These are phyloP conservation scores for Tulasnella sp. DNA, from an alignment of 768 basidiomycete species.

Conservation along the genomic window DNA sequence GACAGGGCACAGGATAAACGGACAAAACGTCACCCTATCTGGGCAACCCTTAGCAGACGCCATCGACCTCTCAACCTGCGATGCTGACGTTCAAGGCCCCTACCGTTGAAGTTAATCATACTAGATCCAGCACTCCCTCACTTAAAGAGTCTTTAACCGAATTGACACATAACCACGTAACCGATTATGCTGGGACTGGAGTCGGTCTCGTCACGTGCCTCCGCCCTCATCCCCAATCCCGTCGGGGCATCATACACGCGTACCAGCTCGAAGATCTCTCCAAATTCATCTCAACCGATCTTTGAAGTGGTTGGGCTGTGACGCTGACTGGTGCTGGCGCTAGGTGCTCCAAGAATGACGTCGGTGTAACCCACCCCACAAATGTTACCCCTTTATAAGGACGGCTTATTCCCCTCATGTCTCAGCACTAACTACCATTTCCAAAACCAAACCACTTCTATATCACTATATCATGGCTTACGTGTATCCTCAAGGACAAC, in stretches of 20 bases:
- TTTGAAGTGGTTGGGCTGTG: no score
- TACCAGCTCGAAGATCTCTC: no score
- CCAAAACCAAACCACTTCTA: background rate
- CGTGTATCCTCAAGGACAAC: background rate
- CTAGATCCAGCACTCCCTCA: no score
- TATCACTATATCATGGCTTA: background rate
- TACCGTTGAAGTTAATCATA: no score
- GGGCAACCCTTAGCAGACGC: no score
- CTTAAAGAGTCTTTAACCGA: no score
- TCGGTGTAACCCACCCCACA: background rate
- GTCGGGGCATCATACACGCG: background rate
- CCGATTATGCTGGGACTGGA: background rate
- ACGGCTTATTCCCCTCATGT: background rate
- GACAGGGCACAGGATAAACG: no score
- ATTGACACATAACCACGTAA: background rate
- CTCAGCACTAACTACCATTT: background rate
- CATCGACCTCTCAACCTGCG: no score
- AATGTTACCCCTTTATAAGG: background rate
- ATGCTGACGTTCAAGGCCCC: no score
- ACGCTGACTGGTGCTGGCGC: background rate
- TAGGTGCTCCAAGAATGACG: background rate
- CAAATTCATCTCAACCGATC: no score
- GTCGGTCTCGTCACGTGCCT: no score
- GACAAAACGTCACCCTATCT: no score
- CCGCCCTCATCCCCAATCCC: background rate